These are phyloP conservation scores for Massariosphaeria phaeospora DNA, from an alignment of 495 filamentous ascomycete species.

Conservation along the genomic window DNA sequence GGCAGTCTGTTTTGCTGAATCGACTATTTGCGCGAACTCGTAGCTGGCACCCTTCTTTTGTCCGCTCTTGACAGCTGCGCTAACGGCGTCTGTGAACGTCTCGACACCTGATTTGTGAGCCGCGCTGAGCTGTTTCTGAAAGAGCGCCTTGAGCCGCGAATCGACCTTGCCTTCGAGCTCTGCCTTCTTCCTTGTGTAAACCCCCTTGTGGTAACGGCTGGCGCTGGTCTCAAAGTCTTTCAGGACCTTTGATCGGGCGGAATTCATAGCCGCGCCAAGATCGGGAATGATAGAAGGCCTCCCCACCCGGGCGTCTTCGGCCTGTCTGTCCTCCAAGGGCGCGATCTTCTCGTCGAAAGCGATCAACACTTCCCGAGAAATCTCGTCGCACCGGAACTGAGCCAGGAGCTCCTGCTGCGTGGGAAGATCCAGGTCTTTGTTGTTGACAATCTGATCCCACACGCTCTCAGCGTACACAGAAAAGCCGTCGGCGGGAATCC, in stretches of 20 bases:
- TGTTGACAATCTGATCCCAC: conserved; percentile 97
- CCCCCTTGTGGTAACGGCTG: conserved; percentile 91
- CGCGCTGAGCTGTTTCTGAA: conserved; percentile 77
- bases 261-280: conserved; percentile 69
- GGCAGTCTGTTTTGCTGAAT: conserved; percentile 68
- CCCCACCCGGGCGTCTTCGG: conserved; percentile 64
- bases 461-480: conserved; percentile 86
- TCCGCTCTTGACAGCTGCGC: conserved; percentile 72
- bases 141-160: conserved; percentile 75
- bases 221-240: conserved; percentile 84
- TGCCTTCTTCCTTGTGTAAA: conserved; percentile 75
- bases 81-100: conserved; percentile 84
- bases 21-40: conserved; percentile 93
- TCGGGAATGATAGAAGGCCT: conserved; percentile 66
- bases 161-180: conserved; percentile 87
- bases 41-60: conserved; percentile 86
- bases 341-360: conserved; percentile 74
- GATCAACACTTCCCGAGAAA: conserved; percentile 76
- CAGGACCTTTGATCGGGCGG: conserved; percentile 65
- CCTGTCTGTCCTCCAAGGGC: conserved; percentile 82
- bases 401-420: conserved; percentile 96
- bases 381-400: conserved; percentile 97
- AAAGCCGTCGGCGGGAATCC: conserved; percentile 94
- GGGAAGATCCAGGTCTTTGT: conserved; percentile 94
- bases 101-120: conserved; percentile 83